These are phyloP conservation scores for Didymella glomerata DNA, from an alignment of 2,329 filamentous ascomycete species.

Conservation along the genomic window DNA sequence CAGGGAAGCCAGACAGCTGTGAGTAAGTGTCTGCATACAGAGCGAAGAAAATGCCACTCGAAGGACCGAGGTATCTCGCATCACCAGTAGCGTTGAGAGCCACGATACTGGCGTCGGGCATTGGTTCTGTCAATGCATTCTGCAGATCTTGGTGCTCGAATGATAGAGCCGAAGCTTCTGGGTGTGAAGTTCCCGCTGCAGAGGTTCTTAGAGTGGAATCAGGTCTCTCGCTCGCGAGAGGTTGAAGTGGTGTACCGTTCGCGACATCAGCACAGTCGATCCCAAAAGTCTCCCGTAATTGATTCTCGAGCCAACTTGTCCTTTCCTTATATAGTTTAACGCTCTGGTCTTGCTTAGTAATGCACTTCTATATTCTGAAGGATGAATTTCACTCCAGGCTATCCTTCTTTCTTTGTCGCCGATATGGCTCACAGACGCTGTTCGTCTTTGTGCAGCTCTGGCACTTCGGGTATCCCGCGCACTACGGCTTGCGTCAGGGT, in stretches of 20 bases:
- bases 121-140: neutral
- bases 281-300: neutral
- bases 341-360: neutral
- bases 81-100: conserved; percentile 17
- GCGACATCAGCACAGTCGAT: neutral
- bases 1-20: neutral
- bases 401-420: neutral
- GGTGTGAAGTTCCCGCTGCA: no score
- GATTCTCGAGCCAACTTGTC: neutral
- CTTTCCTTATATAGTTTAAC: neutral
- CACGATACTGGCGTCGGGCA: conserved; percentile 4
- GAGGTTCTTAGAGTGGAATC: no score
- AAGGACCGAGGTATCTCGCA: conserved; percentile 10
- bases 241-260: no score
- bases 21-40: conserved; percentile 6
- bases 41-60: conserved; percentile 15
- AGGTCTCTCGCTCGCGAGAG: no score
- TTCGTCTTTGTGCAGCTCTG: neutral
- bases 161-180: no score
- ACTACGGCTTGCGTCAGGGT: neutral
- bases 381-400: neutral
- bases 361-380: no score
- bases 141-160: neutral
- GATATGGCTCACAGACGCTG: neutral
- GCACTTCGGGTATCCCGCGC: neutral